These are phyloP conservation scores for Aspergillus affinis DNA, from an alignment of 495 filamentous ascomycete species.

Conservation along the genomic window DNA sequence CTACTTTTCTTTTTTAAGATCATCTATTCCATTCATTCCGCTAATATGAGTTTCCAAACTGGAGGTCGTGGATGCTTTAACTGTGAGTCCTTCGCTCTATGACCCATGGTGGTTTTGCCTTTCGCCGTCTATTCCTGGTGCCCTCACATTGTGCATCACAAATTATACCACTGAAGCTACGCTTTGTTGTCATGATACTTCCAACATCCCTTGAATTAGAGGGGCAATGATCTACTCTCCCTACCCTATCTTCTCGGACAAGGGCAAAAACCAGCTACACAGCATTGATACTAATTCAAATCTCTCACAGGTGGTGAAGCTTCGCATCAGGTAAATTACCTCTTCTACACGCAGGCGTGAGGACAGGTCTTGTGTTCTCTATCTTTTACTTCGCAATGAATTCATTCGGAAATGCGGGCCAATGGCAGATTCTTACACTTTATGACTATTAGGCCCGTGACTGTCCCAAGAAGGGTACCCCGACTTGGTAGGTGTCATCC, in stretches of 20 bases:
- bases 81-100: constrained; percentile 56
- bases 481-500: constrained; percentile 68
- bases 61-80: constrained; percentile 75
- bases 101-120: constrained; percentile 13
- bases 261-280: not conserved
- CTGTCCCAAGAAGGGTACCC: constrained; percentile 89
- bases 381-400: constrained; percentile 1
- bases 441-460: constrained; percentile 69
- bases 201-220: not conserved
- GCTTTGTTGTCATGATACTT: not conserved
- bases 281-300: not conserved
- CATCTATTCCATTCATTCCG: constrained; percentile 1
- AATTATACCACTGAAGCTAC: not conserved
- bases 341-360: constrained; percentile 8
- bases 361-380: not conserved
- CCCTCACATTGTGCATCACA: not conserved
- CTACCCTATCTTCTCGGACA: constrained; percentile 9
- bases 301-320: constrained; percentile 63
- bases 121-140: constrained; percentile 15
- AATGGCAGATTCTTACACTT: constrained; percentile 10
- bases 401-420: constrained; percentile 4
- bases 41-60: constrained; percentile 51
- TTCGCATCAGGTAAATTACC: constrained; percentile 62
- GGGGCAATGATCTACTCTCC: not conserved
- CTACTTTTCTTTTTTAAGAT: not conserved